Evolutionary conservation across 2,329 filamentous ascomycete species (phyloP), one percentile per base, ranked within the genome.

Genomic region (Huntiella decipiens): DNA sequence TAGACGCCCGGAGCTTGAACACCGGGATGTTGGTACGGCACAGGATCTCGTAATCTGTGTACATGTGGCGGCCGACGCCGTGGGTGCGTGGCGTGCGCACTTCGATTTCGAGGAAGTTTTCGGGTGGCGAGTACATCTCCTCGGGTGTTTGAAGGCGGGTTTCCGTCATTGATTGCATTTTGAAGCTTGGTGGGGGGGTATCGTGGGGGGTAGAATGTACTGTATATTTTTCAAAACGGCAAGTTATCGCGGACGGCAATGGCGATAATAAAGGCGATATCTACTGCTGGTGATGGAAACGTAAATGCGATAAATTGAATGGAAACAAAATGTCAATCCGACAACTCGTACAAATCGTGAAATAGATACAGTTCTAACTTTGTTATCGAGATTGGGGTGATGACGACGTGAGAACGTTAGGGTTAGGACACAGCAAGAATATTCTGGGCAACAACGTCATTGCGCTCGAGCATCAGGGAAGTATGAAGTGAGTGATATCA

Each of bases 41-140:
- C 56, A 93, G 74, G 59, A 98, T 95, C 64, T 96, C 87, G 70
- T 96, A 98, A 65, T 92, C 91, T 46, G 91, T 98, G 70, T 96
- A 96, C 86, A 94, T 94, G 66, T 77, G 76, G 55, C 91, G 83
- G 53, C 87, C 88, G 58, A 91, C 86, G 60, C 92, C 91, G 63
- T 93, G 85, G 22, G 87, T 94, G 65, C 86, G 80, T 32, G 91
- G 91, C 61, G 91, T 91, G 60, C 82, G 82, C 56, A 96, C 85
- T 71, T 98, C 91, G 53, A 98, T 94, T 69, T 98, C 91, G 46
- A 98, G 74, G 60, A 96, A 95, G 69, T 98, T 98, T 71, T 98
- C 91, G 4, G 91, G 91, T 41, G 88, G 85, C 11, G 87, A 91
- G 63, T 98, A 98, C 61, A 96, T 94, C 71, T 98, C 91, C 66